Base-by-base conservation (phyloP, 2,329 filamentous ascomycete species). In the Cordyceps cateniannulata region DNA sequence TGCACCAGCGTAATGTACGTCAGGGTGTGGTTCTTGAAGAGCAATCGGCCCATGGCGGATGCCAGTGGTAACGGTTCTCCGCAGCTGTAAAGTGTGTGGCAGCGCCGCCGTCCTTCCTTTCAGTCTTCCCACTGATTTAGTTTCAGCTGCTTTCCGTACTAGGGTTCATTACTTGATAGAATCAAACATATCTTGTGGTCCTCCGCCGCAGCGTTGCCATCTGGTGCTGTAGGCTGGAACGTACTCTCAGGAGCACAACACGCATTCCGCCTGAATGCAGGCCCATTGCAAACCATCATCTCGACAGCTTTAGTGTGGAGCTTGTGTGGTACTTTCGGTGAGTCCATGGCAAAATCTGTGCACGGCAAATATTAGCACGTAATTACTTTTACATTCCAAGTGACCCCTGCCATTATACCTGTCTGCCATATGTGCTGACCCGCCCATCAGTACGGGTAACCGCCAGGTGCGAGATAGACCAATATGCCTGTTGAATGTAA, bases 311-410 rank as follows among this genome's bases (percentile, higher is more conserved):
- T 50, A 16, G 27, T 50, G 56, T 59, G 56, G 56, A 59, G 35
- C 45, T 59, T 16, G 18, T 25, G 27, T 40, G 44, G 56, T 59
- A 14, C 44, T 42, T 32, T 59, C 45, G 56, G 56, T 59, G 56
- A 51, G n/a, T 32, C 29, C 35, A 59, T 59, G 56, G 56, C 18
- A 12, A 35, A 18, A 7, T 51, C 56, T 42, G 47, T 50, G 56
- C 32, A 42, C 56, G 44, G 38, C 25, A n/a, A 45, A 32, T 47
- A 29, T 49, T 40, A 57, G 54, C 32, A 40, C 29, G 25, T 25
- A 25, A 35, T 18, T 24, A 38, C 53, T 24, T 49, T 29, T 14
- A 22, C 54, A 57, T 57, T 57, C 22, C 54, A 57, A 29, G 16
- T 22, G 32, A 57, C 18, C 54, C 54, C 54, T 57, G 54, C 18